A percentile compares a stretch with the other conserved stretches of the same genome.
Conservation (phyloP, 2,329 filamentous ascomycete species). For the Arthrobotrys sinensis region DNA sequence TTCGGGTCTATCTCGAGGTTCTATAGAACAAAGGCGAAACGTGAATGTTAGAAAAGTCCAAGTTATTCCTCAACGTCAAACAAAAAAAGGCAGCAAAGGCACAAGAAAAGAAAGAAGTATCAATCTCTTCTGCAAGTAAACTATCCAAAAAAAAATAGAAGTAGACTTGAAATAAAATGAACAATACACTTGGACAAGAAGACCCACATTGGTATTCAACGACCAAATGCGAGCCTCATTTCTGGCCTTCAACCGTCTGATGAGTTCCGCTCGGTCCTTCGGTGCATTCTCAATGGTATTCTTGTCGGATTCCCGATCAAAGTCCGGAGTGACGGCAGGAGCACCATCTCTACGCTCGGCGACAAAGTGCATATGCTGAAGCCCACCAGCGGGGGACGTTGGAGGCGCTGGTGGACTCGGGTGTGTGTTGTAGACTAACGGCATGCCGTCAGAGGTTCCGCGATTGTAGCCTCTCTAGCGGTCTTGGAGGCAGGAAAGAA, state of each 20-base stretch:
- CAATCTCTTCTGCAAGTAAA: conserved; percentile 54
- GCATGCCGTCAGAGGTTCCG: conserved; percentile 60
- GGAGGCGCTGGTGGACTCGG: conserved; percentile 52
- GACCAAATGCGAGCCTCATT: conserved; percentile 81
- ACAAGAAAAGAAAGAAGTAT: conserved; percentile 8
- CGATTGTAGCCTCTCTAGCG: conserved; percentile 60
- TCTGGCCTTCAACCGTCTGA: conserved; percentile 84
- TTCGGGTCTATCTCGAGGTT: conserved; percentile 63
- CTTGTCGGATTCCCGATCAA: conserved; percentile 15
- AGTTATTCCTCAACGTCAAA: background rate
- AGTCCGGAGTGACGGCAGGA: conserved; percentile 47
- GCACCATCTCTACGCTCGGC: conserved; percentile 34
- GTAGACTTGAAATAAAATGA: conserved; percentile 23
- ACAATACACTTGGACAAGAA: conserved; percentile 52
- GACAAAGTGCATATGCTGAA: conserved; percentile 48
- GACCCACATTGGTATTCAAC: conserved; percentile 73
- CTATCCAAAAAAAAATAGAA: conserved; percentile 29
- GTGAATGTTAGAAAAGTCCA: conserved; percentile 6
- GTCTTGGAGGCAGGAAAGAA: conserved; percentile 47
- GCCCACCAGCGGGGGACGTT: conserved; percentile 37
- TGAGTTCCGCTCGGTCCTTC: conserved; percentile 80
- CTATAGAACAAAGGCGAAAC: conserved; percentile 63
- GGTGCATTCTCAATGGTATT: conserved; percentile 41
- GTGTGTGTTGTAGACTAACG: conserved; percentile 60
- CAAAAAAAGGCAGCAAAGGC: conserved; percentile 20